phyloP scores from a whole-genome alignment of 805 yeast genomes.

The Barnettozyma sucrosica region DNA sequence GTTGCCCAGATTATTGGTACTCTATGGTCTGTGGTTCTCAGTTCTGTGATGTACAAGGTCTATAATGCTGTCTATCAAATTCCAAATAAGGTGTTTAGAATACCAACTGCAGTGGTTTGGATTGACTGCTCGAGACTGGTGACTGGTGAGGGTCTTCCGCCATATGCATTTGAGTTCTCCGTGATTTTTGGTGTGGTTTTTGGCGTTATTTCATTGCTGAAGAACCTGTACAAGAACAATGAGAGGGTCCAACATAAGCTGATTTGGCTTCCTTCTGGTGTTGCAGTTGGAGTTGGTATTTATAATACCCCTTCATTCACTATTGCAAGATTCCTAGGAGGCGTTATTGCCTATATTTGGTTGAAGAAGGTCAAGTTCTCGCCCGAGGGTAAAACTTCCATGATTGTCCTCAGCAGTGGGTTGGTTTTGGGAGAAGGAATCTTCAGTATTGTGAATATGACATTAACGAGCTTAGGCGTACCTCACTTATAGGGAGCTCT shows the following conservation, averaged over 20 bases:
- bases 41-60: constrained; percentile 75
- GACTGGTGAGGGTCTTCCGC: constrained; percentile 87
- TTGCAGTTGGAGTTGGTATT: constrained; percentile 95
- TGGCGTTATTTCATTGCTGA: constrained; percentile 60
- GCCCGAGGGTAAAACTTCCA: constrained; percentile 51
- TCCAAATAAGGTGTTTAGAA: constrained; percentile 74
- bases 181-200: constrained; percentile 60
- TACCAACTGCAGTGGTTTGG: constrained; percentile 97
- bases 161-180: constrained; percentile 58
- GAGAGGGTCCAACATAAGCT: constrained; percentile 34
- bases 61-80: constrained; percentile 80
- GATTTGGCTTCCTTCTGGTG: constrained; percentile 80
- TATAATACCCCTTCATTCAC: constrained; percentile 93
- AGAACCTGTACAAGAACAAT: constrained; percentile 45
- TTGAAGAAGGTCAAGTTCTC: constrained; percentile 31
- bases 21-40: constrained; percentile 70
- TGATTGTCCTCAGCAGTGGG: constrained; percentile 90
- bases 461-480: constrained; percentile 61
- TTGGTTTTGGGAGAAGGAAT: constrained; percentile 92
- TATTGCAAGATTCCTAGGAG: constrained; percentile 88
- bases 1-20: constrained; percentile 88
- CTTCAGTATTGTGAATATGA: constrained; percentile 75
- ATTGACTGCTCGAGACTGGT: constrained; percentile 91
- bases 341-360: constrained; percentile 61
- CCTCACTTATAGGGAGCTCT: constrained; percentile 47